Percentiles rank a stretch among this genome's conserved stretches.
Evolutionary conservation across 2,329 filamentous ascomycete species (phyloP).

Genomic region (Sclerotinia spermophila): DNA sequence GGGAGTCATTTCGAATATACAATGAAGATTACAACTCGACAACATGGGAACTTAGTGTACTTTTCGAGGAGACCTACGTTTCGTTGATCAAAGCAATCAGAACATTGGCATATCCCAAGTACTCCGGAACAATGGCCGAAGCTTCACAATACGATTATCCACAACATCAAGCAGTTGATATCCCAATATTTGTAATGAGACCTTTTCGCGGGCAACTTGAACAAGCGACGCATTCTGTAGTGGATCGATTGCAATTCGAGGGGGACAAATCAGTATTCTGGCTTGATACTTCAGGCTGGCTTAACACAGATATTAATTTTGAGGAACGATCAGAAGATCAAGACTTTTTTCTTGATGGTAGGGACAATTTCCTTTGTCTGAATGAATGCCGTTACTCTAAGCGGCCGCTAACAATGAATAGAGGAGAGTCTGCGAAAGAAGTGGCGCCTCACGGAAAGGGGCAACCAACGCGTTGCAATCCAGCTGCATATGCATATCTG

Average conservation of each 20-base stretch:
- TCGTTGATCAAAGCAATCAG: constrained; percentile 39
- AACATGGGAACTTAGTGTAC: constrained; percentile 31
- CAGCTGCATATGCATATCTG: constrained; percentile 40
- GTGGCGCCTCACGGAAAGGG: constrained; percentile 37
- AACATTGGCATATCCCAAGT: constrained; percentile 29
- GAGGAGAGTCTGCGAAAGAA: constrained; percentile 29
- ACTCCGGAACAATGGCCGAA: constrained; percentile 19
- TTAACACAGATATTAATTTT: constrained; percentile 33
- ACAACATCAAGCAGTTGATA: constrained; percentile 28
- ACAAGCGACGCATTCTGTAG: constrained; percentile 37
- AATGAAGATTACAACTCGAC: constrained; percentile 35
- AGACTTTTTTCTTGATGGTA: constrained; percentile 37
- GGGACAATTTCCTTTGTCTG: not conserved
- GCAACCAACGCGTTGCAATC: constrained; percentile 39
- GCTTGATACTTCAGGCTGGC: constrained; percentile 42
- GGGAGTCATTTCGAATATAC: constrained; percentile 35
- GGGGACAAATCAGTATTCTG: constrained; percentile 40
- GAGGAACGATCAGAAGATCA: constrained; percentile 27
- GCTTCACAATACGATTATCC: constrained; percentile 20
- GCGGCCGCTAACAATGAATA: not conserved
- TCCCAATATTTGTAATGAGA: constrained; percentile 41
- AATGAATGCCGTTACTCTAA: too few relatives aligned
- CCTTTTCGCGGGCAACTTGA: constrained; percentile 38
- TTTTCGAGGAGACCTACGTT: constrained; percentile 39
- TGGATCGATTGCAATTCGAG: constrained; percentile 36